These are phyloP conservation scores for Sarocladium strictum DNA, from an alignment of 2,329 filamentous ascomycete genomes.

Conservation along the genomic window DNA sequence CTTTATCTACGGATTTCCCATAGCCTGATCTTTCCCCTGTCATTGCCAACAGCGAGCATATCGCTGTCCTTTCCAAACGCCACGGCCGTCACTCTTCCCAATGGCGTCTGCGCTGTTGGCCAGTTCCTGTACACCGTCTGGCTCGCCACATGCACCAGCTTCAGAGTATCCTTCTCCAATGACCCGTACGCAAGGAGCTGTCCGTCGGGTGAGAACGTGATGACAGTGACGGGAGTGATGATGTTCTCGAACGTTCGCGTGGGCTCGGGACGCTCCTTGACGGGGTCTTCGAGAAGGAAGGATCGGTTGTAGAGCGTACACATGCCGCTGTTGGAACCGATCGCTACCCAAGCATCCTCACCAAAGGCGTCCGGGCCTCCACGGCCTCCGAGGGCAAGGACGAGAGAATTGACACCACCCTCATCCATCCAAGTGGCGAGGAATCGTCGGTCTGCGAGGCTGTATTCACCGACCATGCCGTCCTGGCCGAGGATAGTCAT, in stretches of 20 bases:
- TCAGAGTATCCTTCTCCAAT: slow-evolving; percentile 81
- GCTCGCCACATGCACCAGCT: slow-evolving; percentile 81
- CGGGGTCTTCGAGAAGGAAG: slow-evolving; percentile 47
- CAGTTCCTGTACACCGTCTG: slow-evolving; percentile 96
- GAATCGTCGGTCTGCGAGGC: slow-evolving; percentile 60
- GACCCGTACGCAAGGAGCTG: slow-evolving; percentile 85
- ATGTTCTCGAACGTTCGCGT: slow-evolving; percentile 75
- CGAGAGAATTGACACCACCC: slow-evolving; percentile 79
- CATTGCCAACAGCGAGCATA: slow-evolving; percentile 80
- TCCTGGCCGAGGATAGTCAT: slow-evolving; percentile 78
- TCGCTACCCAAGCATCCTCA: slow-evolving; percentile 80
- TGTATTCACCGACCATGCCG: slow-evolving; percentile 88
- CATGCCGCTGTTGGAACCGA: slow-evolving; percentile 82
- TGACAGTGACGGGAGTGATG: slow-evolving; percentile 73
- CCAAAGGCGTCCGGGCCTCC: slow-evolving; percentile 59
- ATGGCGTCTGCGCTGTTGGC: slow-evolving; percentile 84
- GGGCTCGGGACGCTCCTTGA: slow-evolving; percentile 67
- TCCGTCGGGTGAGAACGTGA: slow-evolving; percentile 81
- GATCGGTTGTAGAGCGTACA: slow-evolving; percentile 89
- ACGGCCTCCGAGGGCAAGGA: slow-evolving; percentile 69
- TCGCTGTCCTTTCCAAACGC: slow-evolving; percentile 62
- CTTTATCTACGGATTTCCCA: slow-evolving; percentile 76
- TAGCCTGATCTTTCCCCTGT: slow-evolving; percentile 77
- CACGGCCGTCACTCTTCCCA: slow-evolving; percentile 75
- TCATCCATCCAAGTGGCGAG: slow-evolving; percentile 84